Percentiles rank a stretch among this genome's conserved stretches.
These are phyloP conservation scores for Peronospora farinosa DNA, from an alignment of 352 stramenopile genomes.

Conservation along the genomic window DNA sequence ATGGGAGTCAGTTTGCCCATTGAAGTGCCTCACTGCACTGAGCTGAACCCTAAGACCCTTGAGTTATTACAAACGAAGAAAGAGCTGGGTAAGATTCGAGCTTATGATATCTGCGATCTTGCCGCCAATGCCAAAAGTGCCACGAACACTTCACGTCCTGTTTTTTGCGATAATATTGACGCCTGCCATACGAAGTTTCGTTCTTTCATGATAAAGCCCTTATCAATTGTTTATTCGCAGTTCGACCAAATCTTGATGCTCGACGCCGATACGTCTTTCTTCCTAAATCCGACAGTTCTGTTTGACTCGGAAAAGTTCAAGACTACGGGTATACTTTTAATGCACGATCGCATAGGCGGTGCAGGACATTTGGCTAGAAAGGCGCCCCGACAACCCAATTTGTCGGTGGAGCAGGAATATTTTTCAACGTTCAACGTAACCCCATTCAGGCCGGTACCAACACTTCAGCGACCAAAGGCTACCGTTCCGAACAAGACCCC, in stretches of 20 bases:
- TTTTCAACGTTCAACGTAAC: too few relatives aligned
- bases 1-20: conserved; percentile 41
- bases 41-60: conserved; percentile 35
- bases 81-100: conserved; percentile 18
- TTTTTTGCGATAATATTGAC: conserved; percentile 41
- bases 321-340: too few relatives aligned
- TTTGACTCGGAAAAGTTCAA: too few relatives aligned
- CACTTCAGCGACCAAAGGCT: too few relatives aligned
- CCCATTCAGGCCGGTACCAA: too few relatives aligned
- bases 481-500: too few relatives aligned
- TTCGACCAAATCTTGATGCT: conserved; percentile 61
- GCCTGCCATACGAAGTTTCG: conserved; percentile 39
- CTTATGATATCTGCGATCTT: conserved; percentile 31
- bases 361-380: too few relatives aligned
- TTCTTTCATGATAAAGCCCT: conserved; percentile 50
- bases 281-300: conserved; percentile 43
- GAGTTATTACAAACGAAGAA: conserved; percentile 29
- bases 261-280: conserved; percentile 55
- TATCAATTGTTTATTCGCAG: conserved; percentile 44
- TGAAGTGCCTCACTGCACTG: conserved; percentile 48
- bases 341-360: too few relatives aligned
- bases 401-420: too few relatives aligned
- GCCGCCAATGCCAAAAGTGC: conserved; percentile 25
- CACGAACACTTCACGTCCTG: conserved; percentile 18
- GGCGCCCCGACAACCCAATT: too few relatives aligned